These are phyloP conservation scores for Calonectria crousiana DNA, from an alignment of 2,329 filamentous ascomycete genomes.

Conservation along the genomic window DNA sequence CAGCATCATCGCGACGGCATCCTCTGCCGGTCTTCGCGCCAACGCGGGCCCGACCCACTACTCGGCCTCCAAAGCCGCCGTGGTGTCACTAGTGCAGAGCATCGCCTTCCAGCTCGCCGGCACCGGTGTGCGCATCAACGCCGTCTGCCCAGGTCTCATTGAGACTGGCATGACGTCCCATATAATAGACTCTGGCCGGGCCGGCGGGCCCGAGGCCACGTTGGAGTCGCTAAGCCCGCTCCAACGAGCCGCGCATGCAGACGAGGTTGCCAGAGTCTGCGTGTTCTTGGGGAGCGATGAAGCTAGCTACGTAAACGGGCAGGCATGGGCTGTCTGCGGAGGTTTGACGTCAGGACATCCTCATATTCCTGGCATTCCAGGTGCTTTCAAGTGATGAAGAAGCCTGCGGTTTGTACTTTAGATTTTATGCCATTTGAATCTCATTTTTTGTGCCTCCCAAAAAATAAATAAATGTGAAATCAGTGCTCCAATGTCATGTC, in stretches of 20 bases:
- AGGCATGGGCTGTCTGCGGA: not conserved
- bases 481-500: not conserved
- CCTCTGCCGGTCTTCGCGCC: not conserved
- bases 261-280: not conserved
- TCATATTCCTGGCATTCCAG: not conserved
- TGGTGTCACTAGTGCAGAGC: not conserved
- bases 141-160: not conserved
- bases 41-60: not conserved
- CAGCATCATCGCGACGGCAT: not conserved
- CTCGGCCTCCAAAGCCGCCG: not conserved
- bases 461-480: not conserved
- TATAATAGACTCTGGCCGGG: not conserved
- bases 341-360: constrained; percentile 1
- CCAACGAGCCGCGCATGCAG: not conserved
- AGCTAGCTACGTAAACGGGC: not conserved
- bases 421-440: not conserved
- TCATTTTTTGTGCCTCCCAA: not conserved
- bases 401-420: not conserved
- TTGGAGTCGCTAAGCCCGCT: not conserved
- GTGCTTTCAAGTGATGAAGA: not conserved
- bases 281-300: not conserved
- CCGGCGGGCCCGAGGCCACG: not conserved
- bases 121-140: not conserved
- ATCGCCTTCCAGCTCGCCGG: not conserved
- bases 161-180: not conserved